These are phyloP conservation scores for Claviceps maximensis DNA, from an alignment of 2,329 filamentous ascomycete species.

Conservation along the genomic window DNA sequence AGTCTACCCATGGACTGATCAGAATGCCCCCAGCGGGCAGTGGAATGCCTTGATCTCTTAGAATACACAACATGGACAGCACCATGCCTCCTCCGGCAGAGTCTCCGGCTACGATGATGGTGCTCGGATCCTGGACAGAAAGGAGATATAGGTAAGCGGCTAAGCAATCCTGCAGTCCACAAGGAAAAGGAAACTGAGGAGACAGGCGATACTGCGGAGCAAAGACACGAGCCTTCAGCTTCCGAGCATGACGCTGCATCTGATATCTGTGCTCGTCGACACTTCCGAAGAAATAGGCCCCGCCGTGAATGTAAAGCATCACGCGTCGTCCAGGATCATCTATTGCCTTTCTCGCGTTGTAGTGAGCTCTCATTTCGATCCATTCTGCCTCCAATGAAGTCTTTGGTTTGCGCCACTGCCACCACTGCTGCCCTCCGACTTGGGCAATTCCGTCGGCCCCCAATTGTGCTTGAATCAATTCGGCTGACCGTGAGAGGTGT, in stretches of 20 bases:
- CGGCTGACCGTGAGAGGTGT: constrained; percentile 53
- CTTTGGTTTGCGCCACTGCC: constrained; percentile 68
- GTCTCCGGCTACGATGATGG: constrained; percentile 81
- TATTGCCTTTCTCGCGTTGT: constrained; percentile 50
- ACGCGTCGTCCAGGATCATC: constrained; percentile 53
- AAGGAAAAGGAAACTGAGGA: constrained; percentile 92
- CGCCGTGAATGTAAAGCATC: constrained; percentile 90
- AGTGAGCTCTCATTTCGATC: constrained; percentile 86
- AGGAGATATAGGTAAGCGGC: constrained; percentile 79
- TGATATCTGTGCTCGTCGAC: constrained; percentile 97
- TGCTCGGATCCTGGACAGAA: constrained; percentile 59
- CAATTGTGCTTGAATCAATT: constrained; percentile 57
- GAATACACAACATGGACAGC: constrained; percentile 60
- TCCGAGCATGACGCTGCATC: constrained; percentile 88
- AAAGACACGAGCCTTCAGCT: constrained; percentile 80
- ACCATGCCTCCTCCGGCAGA: constrained; percentile 91
- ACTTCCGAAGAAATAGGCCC: constrained; percentile 90
- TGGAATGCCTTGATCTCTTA: constrained; percentile 73
- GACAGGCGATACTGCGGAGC: constrained; percentile 78
- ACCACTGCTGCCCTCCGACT: constrained; percentile 75
- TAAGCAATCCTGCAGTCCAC: constrained; percentile 78
- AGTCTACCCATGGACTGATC: constrained; percentile 89
- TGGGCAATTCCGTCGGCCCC: constrained; percentile 59
- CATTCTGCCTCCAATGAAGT: constrained; percentile 68
- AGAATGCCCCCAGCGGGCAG: constrained; percentile 81